phyloP scores from a whole-genome alignment of 148 eudicot species.

The Chenopodium suecicum region DNA sequence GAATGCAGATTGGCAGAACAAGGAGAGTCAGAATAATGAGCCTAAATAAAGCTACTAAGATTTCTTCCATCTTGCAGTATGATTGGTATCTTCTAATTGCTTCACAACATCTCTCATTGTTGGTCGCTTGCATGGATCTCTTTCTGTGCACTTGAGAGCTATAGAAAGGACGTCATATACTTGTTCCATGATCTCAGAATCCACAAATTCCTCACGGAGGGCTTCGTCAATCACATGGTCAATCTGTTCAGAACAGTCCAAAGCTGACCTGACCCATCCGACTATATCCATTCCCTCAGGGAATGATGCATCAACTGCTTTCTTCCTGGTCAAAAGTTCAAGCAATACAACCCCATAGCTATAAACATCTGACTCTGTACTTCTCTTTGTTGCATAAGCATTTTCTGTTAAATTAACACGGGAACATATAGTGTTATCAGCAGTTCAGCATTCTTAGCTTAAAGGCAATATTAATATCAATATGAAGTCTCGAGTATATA shows the following conservation, averaged over 20 bases:
- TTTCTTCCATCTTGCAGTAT: slow-evolving; percentile 26
- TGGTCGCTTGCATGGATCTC: slow-evolving; percentile 57
- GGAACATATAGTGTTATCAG: not conserved
- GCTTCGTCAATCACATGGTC: slow-evolving; percentile 43
- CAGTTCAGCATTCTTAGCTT: not conserved
- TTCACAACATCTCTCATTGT: slow-evolving; percentile 76
- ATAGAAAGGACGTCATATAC: slow-evolving; percentile 46
- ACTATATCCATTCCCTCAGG: slow-evolving; percentile 44
- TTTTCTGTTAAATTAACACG: slow-evolving; percentile 41
- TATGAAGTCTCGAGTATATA: too few relatives aligned
- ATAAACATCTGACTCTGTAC: slow-evolving; percentile 71
- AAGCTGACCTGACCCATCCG: slow-evolving; percentile 49
- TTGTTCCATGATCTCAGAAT: slow-evolving; percentile 46
- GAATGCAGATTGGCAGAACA: not conserved
- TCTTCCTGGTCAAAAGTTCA: slow-evolving; percentile 58
- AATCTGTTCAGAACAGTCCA: slow-evolving; percentile 38
- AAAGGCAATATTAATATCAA: too few relatives aligned
- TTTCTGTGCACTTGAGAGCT: slow-evolving; percentile 65
- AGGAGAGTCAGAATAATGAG: not conserved
- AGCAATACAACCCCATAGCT: slow-evolving; percentile 73
- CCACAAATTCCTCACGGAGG: slow-evolving; percentile 47
- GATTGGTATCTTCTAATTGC: slow-evolving; percentile 40
- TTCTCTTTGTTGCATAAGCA: slow-evolving; percentile 48
- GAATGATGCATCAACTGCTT: slow-evolving; percentile 48
- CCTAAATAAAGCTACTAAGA: slow-evolving; percentile 2